phyloP scores from a whole-genome alignment of 2,329 filamentous ascomycete genomes.

The Myriosclerotinia duriaeana region DNA sequence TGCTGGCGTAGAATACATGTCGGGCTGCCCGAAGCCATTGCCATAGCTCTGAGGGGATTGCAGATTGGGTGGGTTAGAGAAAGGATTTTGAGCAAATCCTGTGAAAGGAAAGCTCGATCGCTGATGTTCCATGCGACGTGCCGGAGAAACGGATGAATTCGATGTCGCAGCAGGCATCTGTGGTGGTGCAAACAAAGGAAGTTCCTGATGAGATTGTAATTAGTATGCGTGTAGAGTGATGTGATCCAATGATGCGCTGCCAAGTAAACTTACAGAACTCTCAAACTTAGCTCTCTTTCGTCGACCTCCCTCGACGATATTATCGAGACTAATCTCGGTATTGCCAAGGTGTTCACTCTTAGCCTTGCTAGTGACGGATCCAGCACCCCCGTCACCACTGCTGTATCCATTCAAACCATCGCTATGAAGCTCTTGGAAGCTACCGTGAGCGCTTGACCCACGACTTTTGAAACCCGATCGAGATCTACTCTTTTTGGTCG shows the following conservation, averaged over 20 bases:
- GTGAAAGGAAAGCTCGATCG: conserved; percentile 73
- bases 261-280: conserved; percentile 76
- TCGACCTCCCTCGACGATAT: conserved; percentile 95
- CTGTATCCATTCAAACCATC: conserved; percentile 76
- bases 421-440: conserved; percentile 58
- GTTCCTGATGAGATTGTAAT: conserved; percentile 61
- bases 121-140: conserved; percentile 73
- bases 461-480: conserved; percentile 68
- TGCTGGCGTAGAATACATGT: conserved; percentile 63
- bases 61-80: conserved; percentile 72
- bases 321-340: conserved; percentile 96
- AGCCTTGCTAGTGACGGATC: conserved; percentile 72
- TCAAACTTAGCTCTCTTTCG: conserved; percentile 94
- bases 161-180: conserved; percentile 93
- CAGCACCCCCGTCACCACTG: conserved; percentile 79
- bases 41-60: conserved; percentile 80
- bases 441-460: conserved; percentile 52
- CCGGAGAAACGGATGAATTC: conserved; percentile 94
- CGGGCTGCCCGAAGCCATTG: conserved; percentile 54
- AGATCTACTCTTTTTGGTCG: conserved; percentile 64
- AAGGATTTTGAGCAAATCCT: conserved; percentile 74
- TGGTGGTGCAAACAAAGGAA: conserved; percentile 90
- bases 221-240: conserved; percentile 23
- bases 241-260: conserved; percentile 5
- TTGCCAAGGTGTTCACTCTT: conserved; percentile 85